These are phyloP conservation scores for Boletus reticulatus DNA, from an alignment of 768 basidiomycete genomes.

Conservation along the genomic window DNA sequence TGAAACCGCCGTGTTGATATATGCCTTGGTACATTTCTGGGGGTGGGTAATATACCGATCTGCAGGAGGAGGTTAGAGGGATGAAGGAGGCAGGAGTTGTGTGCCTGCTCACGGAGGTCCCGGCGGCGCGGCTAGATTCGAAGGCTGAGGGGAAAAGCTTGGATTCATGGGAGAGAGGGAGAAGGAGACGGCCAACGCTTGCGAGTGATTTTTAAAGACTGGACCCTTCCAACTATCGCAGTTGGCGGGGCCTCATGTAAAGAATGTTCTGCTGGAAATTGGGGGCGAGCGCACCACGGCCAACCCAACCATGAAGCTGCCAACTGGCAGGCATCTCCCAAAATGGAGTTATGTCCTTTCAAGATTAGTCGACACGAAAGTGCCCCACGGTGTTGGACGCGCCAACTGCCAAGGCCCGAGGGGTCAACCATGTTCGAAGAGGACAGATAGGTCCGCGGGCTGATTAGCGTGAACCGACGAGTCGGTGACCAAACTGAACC, in stretches of 20 bases:
- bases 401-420: not conserved
- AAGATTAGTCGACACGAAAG: too few species aligned
- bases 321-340: not conserved
- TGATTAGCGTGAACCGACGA: not conserved
- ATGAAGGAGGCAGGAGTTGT: too few species aligned
- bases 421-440: not conserved
- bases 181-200: not conserved
- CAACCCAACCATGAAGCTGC: not conserved
- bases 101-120: not conserved
- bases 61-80: not conserved
- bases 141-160: too few species aligned
- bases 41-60: not conserved
- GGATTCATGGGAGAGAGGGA: not conserved
- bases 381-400: too few species aligned
- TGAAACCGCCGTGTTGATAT: not conserved
- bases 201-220: not conserved
- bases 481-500: not conserved
- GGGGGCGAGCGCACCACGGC: not conserved
- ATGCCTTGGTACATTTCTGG: not conserved
- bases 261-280: constrained; percentile 1
- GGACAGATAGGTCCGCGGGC: not conserved
- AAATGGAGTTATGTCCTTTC: not conserved
- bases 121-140: not conserved
- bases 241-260: not conserved
- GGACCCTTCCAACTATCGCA: constrained; percentile 8